Evolutionary conservation across 768 basidiomycete genomes (phyloP).

Genomic region (Kondoa malvinella): DNA sequence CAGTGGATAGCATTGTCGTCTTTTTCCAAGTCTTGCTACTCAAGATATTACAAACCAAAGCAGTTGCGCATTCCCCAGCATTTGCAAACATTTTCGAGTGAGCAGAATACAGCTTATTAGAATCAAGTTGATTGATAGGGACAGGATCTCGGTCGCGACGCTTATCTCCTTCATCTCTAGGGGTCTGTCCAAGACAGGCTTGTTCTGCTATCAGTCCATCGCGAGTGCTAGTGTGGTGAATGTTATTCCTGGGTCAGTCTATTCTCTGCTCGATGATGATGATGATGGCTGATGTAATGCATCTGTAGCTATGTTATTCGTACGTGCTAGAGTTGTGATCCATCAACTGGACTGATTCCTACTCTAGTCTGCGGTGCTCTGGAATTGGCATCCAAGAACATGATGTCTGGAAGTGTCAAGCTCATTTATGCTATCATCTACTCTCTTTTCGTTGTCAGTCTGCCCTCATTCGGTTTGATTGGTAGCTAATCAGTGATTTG

Average conservation of each 20-base stretch:
- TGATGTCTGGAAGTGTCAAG: conserved; percentile 65
- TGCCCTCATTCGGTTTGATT: background rate
- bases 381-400: conserved; percentile 70
- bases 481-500: background rate
- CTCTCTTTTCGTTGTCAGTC: conserved; percentile 47
- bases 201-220: conserved; percentile 83
- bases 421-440: conserved; percentile 82
- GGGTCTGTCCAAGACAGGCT: conserved; percentile 60
- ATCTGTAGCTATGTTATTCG: conserved; percentile 32
- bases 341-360: background rate
- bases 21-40: conserved; percentile 50
- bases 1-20: conserved; percentile 63
- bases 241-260: conserved; percentile 59
- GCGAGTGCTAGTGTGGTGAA: conserved; percentile 74
- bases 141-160: conserved; percentile 64
- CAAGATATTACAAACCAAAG: conserved; percentile 49
- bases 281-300: background rate
- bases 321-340: conserved; percentile 35
- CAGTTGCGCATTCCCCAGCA: conserved; percentile 55
- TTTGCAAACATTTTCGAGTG: conserved; percentile 84
- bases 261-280: background rate
- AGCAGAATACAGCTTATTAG: conserved; percentile 31
- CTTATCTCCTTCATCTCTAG: conserved; percentile 64
- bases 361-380: conserved; percentile 58
- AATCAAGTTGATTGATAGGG: background rate